These are phyloP conservation scores for Sporodiniella umbellata DNA, from an alignment of 371 early-diverging fungal species.

Conservation along the genomic window DNA sequence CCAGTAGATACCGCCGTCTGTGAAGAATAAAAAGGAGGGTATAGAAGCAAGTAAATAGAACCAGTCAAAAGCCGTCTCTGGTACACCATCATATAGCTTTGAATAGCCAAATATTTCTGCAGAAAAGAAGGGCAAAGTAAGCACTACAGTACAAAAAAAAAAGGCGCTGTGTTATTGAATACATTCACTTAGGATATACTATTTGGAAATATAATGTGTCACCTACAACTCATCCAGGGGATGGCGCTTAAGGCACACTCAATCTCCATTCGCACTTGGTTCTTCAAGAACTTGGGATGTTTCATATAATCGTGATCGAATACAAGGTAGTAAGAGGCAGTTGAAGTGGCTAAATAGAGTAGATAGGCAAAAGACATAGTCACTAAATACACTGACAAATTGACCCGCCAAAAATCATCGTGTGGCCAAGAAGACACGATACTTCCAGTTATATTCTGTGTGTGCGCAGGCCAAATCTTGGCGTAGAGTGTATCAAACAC, in stretches of 20 bases:
- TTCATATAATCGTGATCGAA: constrained; percentile 86
- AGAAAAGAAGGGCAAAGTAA: constrained; percentile 89
- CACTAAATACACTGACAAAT: constrained; percentile 64
- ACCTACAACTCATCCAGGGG: constrained; percentile 67
- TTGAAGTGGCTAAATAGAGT: constrained; percentile 78
- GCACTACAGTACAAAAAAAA: constrained; percentile 32
- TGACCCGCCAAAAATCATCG: constrained; percentile 68
- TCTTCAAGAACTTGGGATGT: constrained; percentile 89
- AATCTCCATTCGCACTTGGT: constrained; percentile 88
- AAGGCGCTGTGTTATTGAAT: too few species aligned
- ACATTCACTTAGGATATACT: neutral
- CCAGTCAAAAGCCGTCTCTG: constrained; percentile 42
- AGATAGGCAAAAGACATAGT: constrained; percentile 70
- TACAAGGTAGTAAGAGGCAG: constrained; percentile 74
- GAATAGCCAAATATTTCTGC: constrained; percentile 89
- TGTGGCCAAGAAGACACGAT: constrained; percentile 43
- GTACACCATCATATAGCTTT: constrained; percentile 59
- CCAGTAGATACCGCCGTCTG: constrained; percentile 94
- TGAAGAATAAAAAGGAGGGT: constrained; percentile 80
- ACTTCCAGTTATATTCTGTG: constrained; percentile 26
- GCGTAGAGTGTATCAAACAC: constrained; percentile 58
- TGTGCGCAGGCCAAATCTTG: constrained; percentile 20
- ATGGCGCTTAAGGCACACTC: constrained; percentile 72
- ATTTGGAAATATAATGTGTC: neutral
- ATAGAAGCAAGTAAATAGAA: constrained; percentile 64